Percentiles rank a stretch among this genome's conserved stretches.
These are phyloP conservation scores for Trichoderma harzianum DNA, from an alignment of 2,329 filamentous ascomycete genomes.

Conservation along the genomic window DNA sequence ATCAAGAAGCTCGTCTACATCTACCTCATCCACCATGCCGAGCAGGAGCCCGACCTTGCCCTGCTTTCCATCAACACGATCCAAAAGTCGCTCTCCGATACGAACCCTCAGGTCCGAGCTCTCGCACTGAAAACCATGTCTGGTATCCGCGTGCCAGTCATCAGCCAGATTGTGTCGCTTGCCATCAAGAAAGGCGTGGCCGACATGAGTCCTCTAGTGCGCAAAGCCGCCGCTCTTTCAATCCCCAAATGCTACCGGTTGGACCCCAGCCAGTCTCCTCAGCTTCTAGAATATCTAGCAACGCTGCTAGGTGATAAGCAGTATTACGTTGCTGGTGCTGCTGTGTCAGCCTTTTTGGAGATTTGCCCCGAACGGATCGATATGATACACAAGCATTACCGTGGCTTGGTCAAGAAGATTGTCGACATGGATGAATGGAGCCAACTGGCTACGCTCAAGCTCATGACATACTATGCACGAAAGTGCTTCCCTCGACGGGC, in stretches of 20 bases:
- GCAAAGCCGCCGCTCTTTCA: constrained; percentile 86
- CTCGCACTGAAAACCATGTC: constrained; percentile 96
- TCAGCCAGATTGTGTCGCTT: constrained; percentile 93
- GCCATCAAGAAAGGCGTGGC: constrained; percentile 91
- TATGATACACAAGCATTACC: constrained; percentile 87
- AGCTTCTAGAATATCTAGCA: constrained; percentile 77
- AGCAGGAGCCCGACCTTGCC: constrained; percentile 91
- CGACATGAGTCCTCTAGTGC: constrained; percentile 92
- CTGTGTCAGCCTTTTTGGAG: constrained; percentile 83
- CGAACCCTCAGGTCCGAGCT: constrained; percentile 84
- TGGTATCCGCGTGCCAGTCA: constrained; percentile 92
- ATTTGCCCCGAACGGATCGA: constrained; percentile 85
- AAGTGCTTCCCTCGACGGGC: constrained; percentile 78
- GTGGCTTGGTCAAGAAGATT: constrained; percentile 78
- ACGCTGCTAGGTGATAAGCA: constrained; percentile 83
- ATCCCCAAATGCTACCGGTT: constrained; percentile 95
- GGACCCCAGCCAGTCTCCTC: constrained; percentile 79
- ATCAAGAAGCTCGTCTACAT: constrained; percentile 99
- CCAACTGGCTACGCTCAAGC: constrained; percentile 74
- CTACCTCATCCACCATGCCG: constrained; percentile 94
- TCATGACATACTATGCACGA: constrained; percentile 82
- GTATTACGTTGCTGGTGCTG: constrained; percentile 94
- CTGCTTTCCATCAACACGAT: constrained; percentile 98
- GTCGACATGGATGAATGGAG: constrained; percentile 99
- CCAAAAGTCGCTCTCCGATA: constrained; percentile 92